Evolutionary conservation across 1,284 basidiomycete species (phyloP).

Genomic region (Naganishia sp.): DNA sequence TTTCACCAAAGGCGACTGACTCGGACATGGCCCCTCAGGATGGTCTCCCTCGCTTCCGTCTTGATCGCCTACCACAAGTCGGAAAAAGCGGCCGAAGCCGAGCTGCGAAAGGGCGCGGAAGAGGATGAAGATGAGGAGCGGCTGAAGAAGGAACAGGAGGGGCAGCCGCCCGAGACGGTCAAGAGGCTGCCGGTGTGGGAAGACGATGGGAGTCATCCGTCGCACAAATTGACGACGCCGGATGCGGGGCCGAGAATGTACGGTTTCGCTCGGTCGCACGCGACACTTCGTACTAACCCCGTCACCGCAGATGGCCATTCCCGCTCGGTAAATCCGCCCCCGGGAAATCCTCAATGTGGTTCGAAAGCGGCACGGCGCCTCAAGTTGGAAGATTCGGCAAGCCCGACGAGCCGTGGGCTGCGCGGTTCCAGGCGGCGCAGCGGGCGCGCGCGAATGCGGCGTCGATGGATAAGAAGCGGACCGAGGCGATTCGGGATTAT

Average conservation of each 20-base stretch:
- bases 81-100: slow-evolving; percentile 27
- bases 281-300: not conserved
- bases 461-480: slow-evolving; percentile 19
- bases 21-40: not conserved
- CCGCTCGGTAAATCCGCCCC: slow-evolving; percentile 30
- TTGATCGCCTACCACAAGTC: slow-evolving; percentile 32
- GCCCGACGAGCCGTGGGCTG: slow-evolving; percentile 22
- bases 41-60: slow-evolving; percentile 23
- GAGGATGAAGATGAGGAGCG: slow-evolving; percentile 4
- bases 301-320: slow-evolving; percentile 31
- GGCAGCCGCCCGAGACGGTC: slow-evolving; percentile 6
- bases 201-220: slow-evolving; percentile 32
- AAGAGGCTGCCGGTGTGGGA: slow-evolving; percentile 32
- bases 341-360: slow-evolving; percentile 28
- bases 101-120: slow-evolving; percentile 23
- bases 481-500: slow-evolving; percentile 31
- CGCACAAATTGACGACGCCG: slow-evolving; percentile 27
- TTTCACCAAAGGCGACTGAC: not conserved
- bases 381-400: slow-evolving; percentile 30
- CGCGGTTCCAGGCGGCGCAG: slow-evolving; percentile 21
- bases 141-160: slow-evolving; percentile 14
- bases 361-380: slow-evolving; percentile 31
- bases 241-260: slow-evolving; percentile 29
- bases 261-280: slow-evolving; percentile 2
- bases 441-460: slow-evolving; percentile 7